phyloP scores from a whole-genome alignment of 2,329 filamentous ascomycete genomes.

The Talaromyces sp. region DNA sequence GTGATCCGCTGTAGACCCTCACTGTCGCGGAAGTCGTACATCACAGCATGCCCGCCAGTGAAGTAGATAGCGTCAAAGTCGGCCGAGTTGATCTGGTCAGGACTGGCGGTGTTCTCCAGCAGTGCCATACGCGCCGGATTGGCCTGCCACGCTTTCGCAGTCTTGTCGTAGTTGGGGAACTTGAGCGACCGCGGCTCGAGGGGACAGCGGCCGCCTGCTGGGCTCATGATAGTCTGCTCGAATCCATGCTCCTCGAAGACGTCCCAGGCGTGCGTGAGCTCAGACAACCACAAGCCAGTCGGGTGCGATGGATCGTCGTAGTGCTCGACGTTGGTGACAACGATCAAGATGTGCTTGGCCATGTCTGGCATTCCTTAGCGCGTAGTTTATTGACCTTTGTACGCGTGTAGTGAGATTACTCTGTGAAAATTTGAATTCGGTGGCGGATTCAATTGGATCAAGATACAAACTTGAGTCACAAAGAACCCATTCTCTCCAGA shows the following conservation, averaged over 20 bases:
- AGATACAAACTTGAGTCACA: too few relatives aligned
- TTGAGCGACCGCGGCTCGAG: constrained; percentile 11
- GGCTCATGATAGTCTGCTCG: constrained; percentile 10
- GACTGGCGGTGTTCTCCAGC: constrained; percentile 6
- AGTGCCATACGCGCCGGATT: constrained; percentile 7
- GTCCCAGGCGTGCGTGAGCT: constrained; percentile 12
- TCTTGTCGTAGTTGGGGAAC: constrained; percentile 12
- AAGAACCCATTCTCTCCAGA: too few relatives aligned
- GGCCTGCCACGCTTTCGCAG: constrained; percentile 11
- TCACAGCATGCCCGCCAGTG: constrained; percentile 11
- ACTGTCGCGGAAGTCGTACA: constrained; percentile 11
- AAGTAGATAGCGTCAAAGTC: constrained; percentile 9
- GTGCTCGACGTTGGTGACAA: constrained; percentile 11
- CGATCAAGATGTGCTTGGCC: constrained; percentile 27
- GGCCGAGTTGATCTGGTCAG: constrained; percentile 7
- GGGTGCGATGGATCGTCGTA: constrained; percentile 10
- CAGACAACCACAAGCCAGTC: constrained; percentile 12
- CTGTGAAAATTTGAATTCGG: neutral
- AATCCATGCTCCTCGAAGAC: constrained; percentile 10
- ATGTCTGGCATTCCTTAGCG: neutral
- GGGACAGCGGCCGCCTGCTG: constrained; percentile 7
- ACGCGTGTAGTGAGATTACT: neutral
- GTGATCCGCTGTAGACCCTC: constrained; percentile 23
- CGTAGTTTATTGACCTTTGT: too few relatives aligned
- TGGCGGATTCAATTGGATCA: too few relatives aligned